Conservation (phyloP, 164 flowering plant genomes). For the Kingdonia uniflora region DNA sequence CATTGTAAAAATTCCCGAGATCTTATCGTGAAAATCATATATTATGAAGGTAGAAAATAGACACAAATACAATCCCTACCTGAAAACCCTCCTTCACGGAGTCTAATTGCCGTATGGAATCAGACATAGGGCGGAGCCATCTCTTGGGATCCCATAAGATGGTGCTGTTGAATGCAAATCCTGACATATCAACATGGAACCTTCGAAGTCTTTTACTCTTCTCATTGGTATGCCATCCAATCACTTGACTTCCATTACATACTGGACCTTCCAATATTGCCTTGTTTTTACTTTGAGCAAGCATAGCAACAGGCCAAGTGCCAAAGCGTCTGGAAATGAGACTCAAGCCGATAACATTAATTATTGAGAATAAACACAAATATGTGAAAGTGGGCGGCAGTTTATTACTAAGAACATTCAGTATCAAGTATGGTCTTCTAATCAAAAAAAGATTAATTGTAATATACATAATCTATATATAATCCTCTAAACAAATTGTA, state of each 20-base stretch:
- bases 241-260: conserved; percentile 81
- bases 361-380: background rate
- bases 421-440: too few relatives aligned
- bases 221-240: conserved; percentile 99
- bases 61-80: conserved; percentile 27
- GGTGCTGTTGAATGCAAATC: conserved; percentile 97
- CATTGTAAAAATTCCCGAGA: too few relatives aligned
- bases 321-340: conserved; percentile 64
- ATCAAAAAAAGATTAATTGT: too few relatives aligned
- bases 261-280: conserved; percentile 90
- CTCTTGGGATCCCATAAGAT: conserved; percentile 89
- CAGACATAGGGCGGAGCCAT: conserved; percentile 56
- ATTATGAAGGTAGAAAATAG: background rate
- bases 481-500: too few relatives aligned
- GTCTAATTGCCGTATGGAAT: conserved; percentile 68
- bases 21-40: too few relatives aligned
- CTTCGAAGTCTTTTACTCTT: conserved; percentile 83
- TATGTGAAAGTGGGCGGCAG: too few relatives aligned
- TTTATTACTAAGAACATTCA: too few relatives aligned
- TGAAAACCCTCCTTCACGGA: conserved; percentile 90
- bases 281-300: conserved; percentile 77
- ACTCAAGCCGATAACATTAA: background rate
- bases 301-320: conserved; percentile 98
- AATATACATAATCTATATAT: too few relatives aligned
- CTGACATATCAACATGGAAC: conserved; percentile 98